Percentiles rank a stretch among this genome's conserved stretches.
phyloP scores from a whole-genome alignment of 768 basidiomycete genomes.

The Suillus subalutaceus region DNA sequence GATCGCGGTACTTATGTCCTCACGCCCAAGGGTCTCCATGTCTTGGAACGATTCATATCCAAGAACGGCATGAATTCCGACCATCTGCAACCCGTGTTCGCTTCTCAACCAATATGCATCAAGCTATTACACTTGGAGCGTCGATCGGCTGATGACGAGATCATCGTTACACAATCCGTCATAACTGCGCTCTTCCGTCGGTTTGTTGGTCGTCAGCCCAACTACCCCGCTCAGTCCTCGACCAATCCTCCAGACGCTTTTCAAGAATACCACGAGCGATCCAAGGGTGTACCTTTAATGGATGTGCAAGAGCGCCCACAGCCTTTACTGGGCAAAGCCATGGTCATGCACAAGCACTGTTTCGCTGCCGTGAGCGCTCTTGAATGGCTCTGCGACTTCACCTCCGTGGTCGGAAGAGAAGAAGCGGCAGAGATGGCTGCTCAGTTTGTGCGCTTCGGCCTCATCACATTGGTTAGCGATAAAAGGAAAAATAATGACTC shows the following conservation, averaged over 20 bases:
- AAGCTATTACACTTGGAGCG: slow-evolving; percentile 97
- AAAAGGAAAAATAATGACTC: slow-evolving; percentile 91
- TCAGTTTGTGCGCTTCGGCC: slow-evolving; percentile 94
- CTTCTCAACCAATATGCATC: slow-evolving; percentile 93
- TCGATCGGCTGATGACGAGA: slow-evolving; percentile 91
- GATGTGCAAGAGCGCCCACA: slow-evolving; percentile 72
- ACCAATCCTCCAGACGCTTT: slow-evolving; percentile 59
- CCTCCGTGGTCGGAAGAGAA: slow-evolving; percentile 92
- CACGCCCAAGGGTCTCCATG: slow-evolving; percentile 97
- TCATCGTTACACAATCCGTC: slow-evolving; percentile 92
- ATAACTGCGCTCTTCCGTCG: slow-evolving; percentile 94
- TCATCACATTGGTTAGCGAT: slow-evolving; percentile 86
- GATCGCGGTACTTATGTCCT: slow-evolving; percentile 95
- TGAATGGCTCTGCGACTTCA: slow-evolving; percentile 98
- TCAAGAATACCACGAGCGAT: slow-evolving; percentile 77
- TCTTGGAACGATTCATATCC: slow-evolving; percentile 98
- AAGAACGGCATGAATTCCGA: slow-evolving; percentile 98
- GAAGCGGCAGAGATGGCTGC: slow-evolving; percentile 98
- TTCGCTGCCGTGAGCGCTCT: slow-evolving; percentile 87
- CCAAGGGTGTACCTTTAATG: slow-evolving; percentile 70
- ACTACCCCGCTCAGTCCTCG: slow-evolving; percentile 58
- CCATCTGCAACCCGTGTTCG: slow-evolving; percentile 87
- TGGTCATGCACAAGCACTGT: slow-evolving; percentile 61
- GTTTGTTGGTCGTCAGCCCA: slow-evolving; percentile 88
- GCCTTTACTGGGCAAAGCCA: slow-evolving; percentile 50